Base-by-base conservation (phyloP, 495 filamentous ascomycete genomes). In the Daldinia caldariorum region DNA sequence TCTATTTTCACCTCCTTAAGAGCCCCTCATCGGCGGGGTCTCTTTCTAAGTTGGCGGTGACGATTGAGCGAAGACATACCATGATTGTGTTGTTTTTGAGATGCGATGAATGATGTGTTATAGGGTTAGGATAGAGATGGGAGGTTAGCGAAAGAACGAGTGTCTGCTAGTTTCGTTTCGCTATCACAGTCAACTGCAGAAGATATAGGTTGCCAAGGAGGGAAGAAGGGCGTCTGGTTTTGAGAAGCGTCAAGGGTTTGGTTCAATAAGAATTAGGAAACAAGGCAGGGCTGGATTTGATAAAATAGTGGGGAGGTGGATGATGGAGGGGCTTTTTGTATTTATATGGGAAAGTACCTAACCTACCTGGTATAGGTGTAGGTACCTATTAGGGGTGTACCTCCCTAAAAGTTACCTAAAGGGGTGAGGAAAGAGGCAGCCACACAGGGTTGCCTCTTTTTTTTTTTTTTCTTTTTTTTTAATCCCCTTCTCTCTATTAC, bases 21-120 rank as follows among this genome's bases (percentile, higher is more conserved):
- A 68, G 70, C 67, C 67, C 66, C 71, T 70, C 66, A 66, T 70
- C 72, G 72, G 72, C 72, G 72, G 73, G 67, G 72, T 29, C 26
- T 59, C 18, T 69, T 56, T 72, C 31, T 51, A 32, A 57, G 65
- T 62, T 66, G 65, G 65, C 65, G 65, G 70, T 72, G 65, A 69
- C 61, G 31, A 18, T 43, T 38, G 18, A 43, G 49, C n/a, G 54
- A 16, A 57, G 29, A 72, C 70, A 66, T 58, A 72, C 70, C 70
- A 72, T 72, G 61, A 31, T 69, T 66, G 50, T 54, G 57, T 50
- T 68, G 58, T 61, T 60, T 63, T 20, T 31, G 37, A 6, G 39
- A 51, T 64, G 61, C 37, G 47, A 54, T 50, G 12, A 29, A 47
- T 50, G 37, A 47, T 50, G 37, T 38, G 22, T 54, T 54, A 62